Base-by-base conservation (phyloP, 139 green algal species). In the Zygnema circumcarinatum region DNA sequence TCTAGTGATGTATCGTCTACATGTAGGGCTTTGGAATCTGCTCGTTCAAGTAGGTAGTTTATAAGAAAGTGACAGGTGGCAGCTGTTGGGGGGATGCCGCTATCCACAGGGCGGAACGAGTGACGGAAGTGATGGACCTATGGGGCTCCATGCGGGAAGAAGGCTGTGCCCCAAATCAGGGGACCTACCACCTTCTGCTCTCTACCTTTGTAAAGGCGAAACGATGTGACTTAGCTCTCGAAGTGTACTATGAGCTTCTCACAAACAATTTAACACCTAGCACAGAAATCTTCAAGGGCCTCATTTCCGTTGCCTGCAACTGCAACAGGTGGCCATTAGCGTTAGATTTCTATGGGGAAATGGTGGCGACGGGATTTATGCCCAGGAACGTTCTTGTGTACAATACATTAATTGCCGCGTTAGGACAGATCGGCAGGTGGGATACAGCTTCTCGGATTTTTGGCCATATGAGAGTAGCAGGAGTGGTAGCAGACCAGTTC, bases 401-500 rank as follows among this genome's bases (percentile, higher is more conserved):
- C 36, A 87, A 87, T n/a, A 52, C 81, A 35, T 38, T 87, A 2
- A 84, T 87, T 2, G 67, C 68, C 1, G 38, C 69, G 0, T 21
- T 87, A 2, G 81, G 40, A 25, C 81, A 73, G 1, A 73, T 38
- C n/a, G 81, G 81, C 16, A 32, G 54, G 3, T 87, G 81, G 81
- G 41, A 87, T 33, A 67, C 79, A 1, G 81, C 81, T 0, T 47
- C 47, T 0, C 25, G 41, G 32, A 38, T 87, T 36, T 84, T 86
- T 0, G 32, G 33, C 35, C 39, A 0, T 22, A 94, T 95, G 89
- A 74, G 90, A 67, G 67, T 67, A 1, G 89, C 83, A 2, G 89
- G 85, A 0, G n/a, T 93, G 35, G 33, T 47, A 31, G 72, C 91
- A 1, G 93, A 95, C 76, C 83, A 88, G 38, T 86, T 90, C 56